These are phyloP conservation scores for Chaetothyriales sp. DNA, from an alignment of 2,329 filamentous ascomycete genomes.

Conservation along the genomic window DNA sequence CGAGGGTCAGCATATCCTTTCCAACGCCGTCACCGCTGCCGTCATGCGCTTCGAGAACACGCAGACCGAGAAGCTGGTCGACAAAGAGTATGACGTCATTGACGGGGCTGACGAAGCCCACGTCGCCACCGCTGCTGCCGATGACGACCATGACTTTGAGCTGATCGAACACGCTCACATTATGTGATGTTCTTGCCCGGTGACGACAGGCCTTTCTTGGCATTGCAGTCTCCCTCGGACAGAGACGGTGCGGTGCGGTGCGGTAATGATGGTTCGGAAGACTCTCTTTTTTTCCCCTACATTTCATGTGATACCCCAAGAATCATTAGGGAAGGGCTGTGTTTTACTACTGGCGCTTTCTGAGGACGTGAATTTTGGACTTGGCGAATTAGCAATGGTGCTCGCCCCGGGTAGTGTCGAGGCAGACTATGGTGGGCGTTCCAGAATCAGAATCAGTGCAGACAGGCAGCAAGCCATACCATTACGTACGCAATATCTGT, in stretches of 20 bases:
- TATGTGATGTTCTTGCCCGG: constrained; percentile 4
- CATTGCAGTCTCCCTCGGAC: background rate
- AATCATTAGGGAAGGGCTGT: constrained; percentile 18
- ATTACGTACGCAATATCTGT: no score
- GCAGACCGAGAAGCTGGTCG: constrained; percentile 47
- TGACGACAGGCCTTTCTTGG: background rate
- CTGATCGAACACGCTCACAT: constrained; percentile 25
- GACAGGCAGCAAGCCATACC: background rate
- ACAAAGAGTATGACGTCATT: constrained; percentile 45
- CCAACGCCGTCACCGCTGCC: constrained; percentile 42
- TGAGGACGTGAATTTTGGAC: constrained; percentile 51
- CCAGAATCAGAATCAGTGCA: background rate
- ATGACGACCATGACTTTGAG: constrained; percentile 31
- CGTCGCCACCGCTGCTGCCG: constrained; percentile 16
- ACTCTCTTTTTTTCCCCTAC: constrained; percentile 3
- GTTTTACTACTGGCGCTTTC: constrained; percentile 15
- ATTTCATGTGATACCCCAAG: constrained; percentile 16
- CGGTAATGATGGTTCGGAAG: background rate
- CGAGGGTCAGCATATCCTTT: constrained; percentile 44
- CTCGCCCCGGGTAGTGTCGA: constrained; percentile 26
- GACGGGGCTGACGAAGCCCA: constrained; percentile 26
- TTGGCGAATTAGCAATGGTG: constrained; percentile 20
- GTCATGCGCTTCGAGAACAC: constrained; percentile 47
- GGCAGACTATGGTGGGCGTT: background rate
- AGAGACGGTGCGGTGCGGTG: background rate